Percentiles rank a stretch among this genome's conserved stretches.
Evolutionary conservation across 202 grass and related monocot genomes (phyloP).

Genomic region (Panicum hallii): DNA sequence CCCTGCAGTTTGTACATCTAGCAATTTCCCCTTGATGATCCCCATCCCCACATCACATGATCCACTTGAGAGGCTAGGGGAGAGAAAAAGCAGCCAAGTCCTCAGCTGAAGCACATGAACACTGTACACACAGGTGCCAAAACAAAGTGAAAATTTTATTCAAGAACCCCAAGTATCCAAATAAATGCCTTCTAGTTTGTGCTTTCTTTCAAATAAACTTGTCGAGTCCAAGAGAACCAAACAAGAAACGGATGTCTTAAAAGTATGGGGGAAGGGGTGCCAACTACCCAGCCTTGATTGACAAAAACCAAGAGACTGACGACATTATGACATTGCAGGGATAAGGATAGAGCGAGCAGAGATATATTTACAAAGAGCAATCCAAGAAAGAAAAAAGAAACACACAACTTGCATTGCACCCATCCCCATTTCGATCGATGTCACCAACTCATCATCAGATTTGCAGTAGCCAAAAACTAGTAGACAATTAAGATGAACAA

Average conservation of each 20-base stretch:
- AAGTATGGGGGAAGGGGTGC: constrained; percentile 14
- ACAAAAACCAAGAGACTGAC: constrained; percentile 42
- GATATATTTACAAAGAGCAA: constrained; percentile 11
- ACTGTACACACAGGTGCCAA: background rate
- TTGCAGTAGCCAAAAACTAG: constrained; percentile 10
- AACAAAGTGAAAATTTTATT: background rate
- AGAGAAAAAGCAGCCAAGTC: background rate
- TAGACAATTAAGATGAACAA: background rate
- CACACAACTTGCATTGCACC: constrained; percentile 52
- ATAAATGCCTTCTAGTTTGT: constrained; percentile 11
- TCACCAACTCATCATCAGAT: constrained; percentile 34
- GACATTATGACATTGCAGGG: constrained; percentile 50
- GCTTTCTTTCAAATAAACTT: constrained; percentile 34
- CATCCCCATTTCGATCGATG: constrained; percentile 14
- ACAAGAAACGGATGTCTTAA: constrained; percentile 23
- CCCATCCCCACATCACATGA: constrained; percentile 1
- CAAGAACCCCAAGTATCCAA: background rate
- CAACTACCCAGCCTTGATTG: constrained; percentile 40
- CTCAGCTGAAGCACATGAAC: constrained; percentile 39
- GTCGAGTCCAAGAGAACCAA: constrained; percentile 14
- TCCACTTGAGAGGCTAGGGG: constrained; percentile 5
- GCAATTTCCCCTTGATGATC: background rate
- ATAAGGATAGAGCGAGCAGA: constrained; percentile 43
- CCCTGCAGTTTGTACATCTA: background rate
- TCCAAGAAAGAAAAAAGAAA: background rate